These are phyloP conservation scores for Huntiella decipiens DNA, from an alignment of 2,329 filamentous ascomycete species.

Conservation along the genomic window DNA sequence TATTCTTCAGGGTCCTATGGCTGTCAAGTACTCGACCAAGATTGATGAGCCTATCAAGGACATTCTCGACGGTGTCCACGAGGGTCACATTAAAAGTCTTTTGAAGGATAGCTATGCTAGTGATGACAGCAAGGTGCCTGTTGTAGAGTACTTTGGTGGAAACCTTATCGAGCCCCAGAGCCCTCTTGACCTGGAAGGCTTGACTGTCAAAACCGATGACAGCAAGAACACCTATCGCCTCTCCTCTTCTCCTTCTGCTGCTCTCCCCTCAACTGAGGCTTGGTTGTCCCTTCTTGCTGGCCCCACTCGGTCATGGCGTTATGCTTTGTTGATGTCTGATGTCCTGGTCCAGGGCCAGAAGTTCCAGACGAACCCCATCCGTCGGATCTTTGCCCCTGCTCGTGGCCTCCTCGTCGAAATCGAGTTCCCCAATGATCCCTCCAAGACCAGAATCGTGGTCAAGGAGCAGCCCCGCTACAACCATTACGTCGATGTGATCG, in stretches of 20 bases:
- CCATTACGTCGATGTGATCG: slow-evolving; percentile 73
- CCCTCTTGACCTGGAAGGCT: slow-evolving; percentile 63
- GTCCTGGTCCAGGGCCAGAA: slow-evolving; percentile 89
- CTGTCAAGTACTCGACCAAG: slow-evolving; percentile 72
- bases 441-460: slow-evolving; percentile 69
- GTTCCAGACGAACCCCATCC: slow-evolving; percentile 93
- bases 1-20: slow-evolving; percentile 87
- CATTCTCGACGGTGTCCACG: slow-evolving; percentile 79
- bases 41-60: slow-evolving; percentile 90
- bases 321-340: slow-evolving; percentile 84
- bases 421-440: slow-evolving; percentile 56
- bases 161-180: slow-evolving; percentile 55
- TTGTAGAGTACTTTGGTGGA: slow-evolving; percentile 89
- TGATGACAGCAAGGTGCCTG: slow-evolving; percentile 56
- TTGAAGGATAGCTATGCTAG: slow-evolving; percentile 62
- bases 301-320: slow-evolving; percentile 72
- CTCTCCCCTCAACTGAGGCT: slow-evolving; percentile 58
- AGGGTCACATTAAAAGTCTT: slow-evolving; percentile 66
- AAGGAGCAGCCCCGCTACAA: slow-evolving; percentile 74
- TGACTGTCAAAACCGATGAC: slow-evolving; percentile 61
- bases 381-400: slow-evolving; percentile 71
- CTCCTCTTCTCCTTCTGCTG: slow-evolving; percentile 51
- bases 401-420: slow-evolving; percentile 85
- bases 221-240: slow-evolving; percentile 72
- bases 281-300: slow-evolving; percentile 86